phyloP scores from a whole-genome alignment of 1,139 yeast genomes.

The Taphrina pruni region DNA sequence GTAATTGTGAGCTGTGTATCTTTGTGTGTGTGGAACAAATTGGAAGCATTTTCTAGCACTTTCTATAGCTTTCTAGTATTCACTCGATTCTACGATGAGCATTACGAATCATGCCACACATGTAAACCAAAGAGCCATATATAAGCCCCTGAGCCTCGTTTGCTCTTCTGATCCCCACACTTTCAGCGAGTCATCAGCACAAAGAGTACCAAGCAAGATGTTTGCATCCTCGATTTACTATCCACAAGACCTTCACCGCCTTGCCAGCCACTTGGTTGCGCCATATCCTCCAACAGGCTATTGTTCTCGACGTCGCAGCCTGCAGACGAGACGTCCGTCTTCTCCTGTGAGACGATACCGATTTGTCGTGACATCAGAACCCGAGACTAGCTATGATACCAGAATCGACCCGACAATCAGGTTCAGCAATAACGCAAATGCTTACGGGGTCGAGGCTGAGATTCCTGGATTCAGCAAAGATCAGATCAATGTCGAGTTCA shows the following conservation, averaged over 20 bases:
- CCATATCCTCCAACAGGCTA: constrained; percentile 3
- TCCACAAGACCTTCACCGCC: constrained; percentile 25
- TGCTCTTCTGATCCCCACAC: neutral
- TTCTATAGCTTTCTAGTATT: constrained; percentile 13
- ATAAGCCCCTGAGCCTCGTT: neutral
- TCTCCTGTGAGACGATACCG: neutral
- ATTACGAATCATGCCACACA: neutral
- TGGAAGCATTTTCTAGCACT: constrained; percentile 21
- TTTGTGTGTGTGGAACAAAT: neutral
- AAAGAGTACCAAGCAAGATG: neutral
- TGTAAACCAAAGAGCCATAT: neutral
- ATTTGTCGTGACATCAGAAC: neutral
- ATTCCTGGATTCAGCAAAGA: constrained; percentile 16
- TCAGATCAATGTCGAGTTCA: constrained; percentile 19
- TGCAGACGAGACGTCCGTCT: neutral
- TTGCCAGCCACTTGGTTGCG: constrained; percentile 10
- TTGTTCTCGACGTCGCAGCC: constrained; percentile 2
- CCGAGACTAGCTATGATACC: constrained; percentile 9
- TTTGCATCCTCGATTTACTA: constrained; percentile 7
- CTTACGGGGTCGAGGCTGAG: constrained; percentile 1
- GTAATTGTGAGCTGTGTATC: neutral
- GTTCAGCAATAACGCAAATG: constrained; percentile 4
- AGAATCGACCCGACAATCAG: constrained; percentile 8
- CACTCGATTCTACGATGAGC: neutral
- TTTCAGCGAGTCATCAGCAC: neutral